These are phyloP conservation scores for Zelopaecilomyces penicillatus DNA, from an alignment of 2,329 filamentous ascomycete genomes.

Conservation along the genomic window DNA sequence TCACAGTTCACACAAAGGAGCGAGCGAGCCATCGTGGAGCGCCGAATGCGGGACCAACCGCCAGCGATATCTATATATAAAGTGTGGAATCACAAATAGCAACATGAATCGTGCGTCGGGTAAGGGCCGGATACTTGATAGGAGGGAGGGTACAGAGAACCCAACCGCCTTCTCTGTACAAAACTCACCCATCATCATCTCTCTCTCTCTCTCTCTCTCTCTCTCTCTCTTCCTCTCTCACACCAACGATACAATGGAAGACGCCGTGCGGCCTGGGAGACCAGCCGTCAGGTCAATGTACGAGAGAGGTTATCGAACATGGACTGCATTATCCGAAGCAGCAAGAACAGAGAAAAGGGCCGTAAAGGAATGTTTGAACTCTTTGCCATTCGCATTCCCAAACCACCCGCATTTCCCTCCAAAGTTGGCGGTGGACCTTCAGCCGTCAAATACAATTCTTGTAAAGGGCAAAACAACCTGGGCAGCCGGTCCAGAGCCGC, in stretches of 20 bases:
- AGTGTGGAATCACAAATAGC: no score
- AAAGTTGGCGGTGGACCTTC: not conserved
- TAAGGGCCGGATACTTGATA: no score
- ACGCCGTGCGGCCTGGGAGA: constrained; percentile 17
- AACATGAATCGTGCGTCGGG: no score
- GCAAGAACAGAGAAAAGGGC: not conserved
- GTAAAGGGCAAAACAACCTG: not conserved
- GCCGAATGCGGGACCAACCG: no score
- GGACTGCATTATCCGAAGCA: constrained; percentile 14
- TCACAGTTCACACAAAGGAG: no score
- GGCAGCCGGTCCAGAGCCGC: not conserved
- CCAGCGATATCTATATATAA: no score
- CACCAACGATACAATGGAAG: not conserved
- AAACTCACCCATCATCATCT: no score
- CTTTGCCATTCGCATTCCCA: not conserved
- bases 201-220: no score
- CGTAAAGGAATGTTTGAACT: not conserved
- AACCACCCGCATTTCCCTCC: not conserved
- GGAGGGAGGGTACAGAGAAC: no score
- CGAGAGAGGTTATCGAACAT: constrained; percentile 19
- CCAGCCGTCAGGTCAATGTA: constrained; percentile 16
- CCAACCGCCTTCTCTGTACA: no score
- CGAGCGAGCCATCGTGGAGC: no score
- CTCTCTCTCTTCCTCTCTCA: no score
- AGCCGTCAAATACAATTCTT: not conserved